phyloP scores from a whole-genome alignment of 148 eudicot genomes.

The Arbutus unedo region DNA sequence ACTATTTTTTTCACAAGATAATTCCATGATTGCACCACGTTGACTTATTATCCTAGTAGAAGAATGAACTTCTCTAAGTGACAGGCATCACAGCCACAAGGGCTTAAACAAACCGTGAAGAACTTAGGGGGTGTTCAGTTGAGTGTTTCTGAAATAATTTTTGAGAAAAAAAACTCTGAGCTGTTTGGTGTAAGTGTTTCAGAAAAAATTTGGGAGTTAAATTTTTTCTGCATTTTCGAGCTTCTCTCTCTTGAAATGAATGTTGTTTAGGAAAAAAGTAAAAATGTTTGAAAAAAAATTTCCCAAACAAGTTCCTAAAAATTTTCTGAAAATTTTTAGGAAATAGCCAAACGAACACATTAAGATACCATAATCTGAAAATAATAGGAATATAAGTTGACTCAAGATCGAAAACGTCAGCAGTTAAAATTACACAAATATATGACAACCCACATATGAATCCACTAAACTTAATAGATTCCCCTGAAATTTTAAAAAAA shows the following conservation, averaged over 20 bases:
- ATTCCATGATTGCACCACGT: neutral
- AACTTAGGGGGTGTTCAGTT: too few species aligned
- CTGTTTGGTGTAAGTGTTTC: too few species aligned
- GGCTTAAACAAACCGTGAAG: neutral
- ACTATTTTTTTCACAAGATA: neutral
- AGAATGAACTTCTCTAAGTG: neutral
- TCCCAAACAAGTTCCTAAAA: too few species aligned
- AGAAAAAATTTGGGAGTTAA: too few species aligned
- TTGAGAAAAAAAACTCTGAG: too few species aligned
- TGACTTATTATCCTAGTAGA: neutral
- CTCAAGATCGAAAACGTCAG: neutral
- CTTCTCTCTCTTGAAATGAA: too few species aligned
- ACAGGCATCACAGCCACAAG: neutral
- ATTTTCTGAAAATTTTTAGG: too few species aligned
- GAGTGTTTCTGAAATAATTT: too few species aligned
- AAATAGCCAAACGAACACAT: too few species aligned
- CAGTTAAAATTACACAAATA: neutral
- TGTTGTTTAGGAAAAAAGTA: too few species aligned
- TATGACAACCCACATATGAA: neutral
- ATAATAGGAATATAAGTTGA: neutral
- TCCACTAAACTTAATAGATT: neutral
- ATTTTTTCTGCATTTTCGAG: too few species aligned
- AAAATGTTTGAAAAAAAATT: too few species aligned
- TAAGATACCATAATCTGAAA: neutral
- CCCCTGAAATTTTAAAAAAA: neutral